A percentile compares a stretch with the other conserved stretches of the same genome.
phyloP scores from a whole-genome alignment of 2,329 filamentous ascomycete species.

The Microsporum ferrugineum region DNA sequence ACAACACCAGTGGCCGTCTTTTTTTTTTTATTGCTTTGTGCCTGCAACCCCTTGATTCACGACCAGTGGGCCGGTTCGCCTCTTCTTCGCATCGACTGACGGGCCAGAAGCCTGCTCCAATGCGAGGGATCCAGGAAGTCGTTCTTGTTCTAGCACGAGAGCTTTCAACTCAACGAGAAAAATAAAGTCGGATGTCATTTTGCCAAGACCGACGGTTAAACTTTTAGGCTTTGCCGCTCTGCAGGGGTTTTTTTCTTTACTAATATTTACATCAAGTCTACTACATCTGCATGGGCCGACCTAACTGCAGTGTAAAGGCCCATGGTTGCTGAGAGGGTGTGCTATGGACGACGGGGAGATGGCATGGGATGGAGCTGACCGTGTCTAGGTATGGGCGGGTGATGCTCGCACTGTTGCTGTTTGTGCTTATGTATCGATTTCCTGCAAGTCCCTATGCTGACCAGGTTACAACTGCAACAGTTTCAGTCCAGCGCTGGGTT shows the following conservation, averaged over 20 bases:
- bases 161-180: neutral
- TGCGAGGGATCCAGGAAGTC: neutral
- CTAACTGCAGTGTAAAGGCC: neutral
- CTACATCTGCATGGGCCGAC: neutral
- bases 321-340: neutral
- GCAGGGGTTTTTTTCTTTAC: neutral
- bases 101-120: neutral
- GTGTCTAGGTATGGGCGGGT: neutral
- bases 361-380: too few relatives aligned
- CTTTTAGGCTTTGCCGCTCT: constrained; percentile 5
- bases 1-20: neutral
- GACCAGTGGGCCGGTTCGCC: neutral
- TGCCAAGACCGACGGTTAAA: constrained; percentile 3
- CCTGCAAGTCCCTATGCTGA: neutral
- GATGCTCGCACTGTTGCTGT: neutral
- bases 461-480: neutral
- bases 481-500: neutral
- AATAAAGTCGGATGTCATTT: constrained; percentile 7
- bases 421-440: neutral
- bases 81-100: neutral
- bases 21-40: neutral
- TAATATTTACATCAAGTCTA: neutral
- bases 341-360: too few relatives aligned
- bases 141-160: neutral
- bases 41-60: neutral